A percentile compares a stretch with the other conserved stretches of the same genome.
Conservation (phyloP, 208 protist species). For the Wallacemonas sp. region DNA sequence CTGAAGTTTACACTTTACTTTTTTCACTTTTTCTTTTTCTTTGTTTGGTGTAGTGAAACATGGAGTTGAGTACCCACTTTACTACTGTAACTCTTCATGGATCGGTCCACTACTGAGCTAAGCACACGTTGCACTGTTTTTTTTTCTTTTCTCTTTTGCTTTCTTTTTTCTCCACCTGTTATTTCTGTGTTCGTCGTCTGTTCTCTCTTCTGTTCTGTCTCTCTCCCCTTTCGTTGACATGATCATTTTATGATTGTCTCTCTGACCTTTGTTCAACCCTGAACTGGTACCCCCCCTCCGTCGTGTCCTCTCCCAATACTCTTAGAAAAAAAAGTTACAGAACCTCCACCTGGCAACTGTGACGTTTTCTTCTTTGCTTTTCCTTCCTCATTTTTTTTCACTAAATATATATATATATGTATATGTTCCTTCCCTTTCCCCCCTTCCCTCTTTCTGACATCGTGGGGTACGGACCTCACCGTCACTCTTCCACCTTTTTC, state of each 20-base stretch:
- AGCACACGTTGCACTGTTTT: too few relatives aligned
- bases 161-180: background rate
- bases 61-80: too few relatives aligned
- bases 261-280: too few relatives aligned
- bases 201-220: slow-evolving; percentile 8
- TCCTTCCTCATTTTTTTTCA: background rate
- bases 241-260: too few relatives aligned
- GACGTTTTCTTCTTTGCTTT: too few relatives aligned
- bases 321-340: too few relatives aligned
- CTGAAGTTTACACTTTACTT: slow-evolving; percentile 11
- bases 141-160: slow-evolving; percentile 1
- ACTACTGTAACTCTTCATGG: too few relatives aligned
- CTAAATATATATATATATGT: slow-evolving; percentile 3
- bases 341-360: too few relatives aligned
- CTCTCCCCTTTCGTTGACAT: background rate
- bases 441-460: slow-evolving; percentile 7
- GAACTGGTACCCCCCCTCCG: too few relatives aligned
- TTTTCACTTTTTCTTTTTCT: slow-evolving; percentile 12
- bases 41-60: slow-evolving; percentile 9
- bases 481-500: slow-evolving; percentile 5
- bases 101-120: too few relatives aligned
- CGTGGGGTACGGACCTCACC: too few relatives aligned
- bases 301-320: too few relatives aligned
- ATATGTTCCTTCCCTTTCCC: background rate
- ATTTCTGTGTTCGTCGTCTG: slow-evolving; percentile 10